phyloP scores from a whole-genome alignment of 441 rosid species.

The Pelargonium cotyledonis region DNA sequence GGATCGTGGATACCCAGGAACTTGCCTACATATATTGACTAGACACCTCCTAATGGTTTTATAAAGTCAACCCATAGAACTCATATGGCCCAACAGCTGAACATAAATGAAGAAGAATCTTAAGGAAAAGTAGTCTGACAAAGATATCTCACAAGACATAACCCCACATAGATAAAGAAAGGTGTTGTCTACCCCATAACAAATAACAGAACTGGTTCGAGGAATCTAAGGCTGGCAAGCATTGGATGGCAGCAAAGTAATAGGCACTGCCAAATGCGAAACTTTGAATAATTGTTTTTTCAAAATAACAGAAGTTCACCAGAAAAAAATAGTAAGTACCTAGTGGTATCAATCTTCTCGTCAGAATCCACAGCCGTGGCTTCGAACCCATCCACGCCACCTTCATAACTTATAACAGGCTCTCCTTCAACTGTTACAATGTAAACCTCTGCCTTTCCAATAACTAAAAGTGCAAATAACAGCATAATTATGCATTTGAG shows the following conservation, averaged over 20 bases:
- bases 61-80: background rate
- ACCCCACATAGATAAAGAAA: constrained; percentile 6
- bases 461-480: constrained; percentile 31
- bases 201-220: background rate
- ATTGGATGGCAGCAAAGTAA: constrained; percentile 1
- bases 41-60: background rate
- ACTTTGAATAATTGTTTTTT: background rate
- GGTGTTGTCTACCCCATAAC: background rate
- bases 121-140: background rate
- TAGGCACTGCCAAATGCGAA: background rate
- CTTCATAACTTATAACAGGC: constrained; percentile 77
- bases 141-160: background rate
- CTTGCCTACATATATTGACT: background rate
- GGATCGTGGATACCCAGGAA: background rate
- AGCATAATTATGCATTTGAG: constrained; percentile 23
- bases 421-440: constrained; percentile 86
- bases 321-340: constrained; percentile 33
- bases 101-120: background rate
- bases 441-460: constrained; percentile 64
- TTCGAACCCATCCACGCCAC: constrained; percentile 81
- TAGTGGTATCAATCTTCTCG: constrained; percentile 66
- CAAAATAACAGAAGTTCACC: background rate
- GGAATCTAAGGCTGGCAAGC: constrained; percentile 12
- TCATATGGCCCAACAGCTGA: background rate
- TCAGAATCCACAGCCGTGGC: constrained; percentile 80